Evolutionary conservation across 495 filamentous ascomycete genomes (phyloP), one percentile per base, ranked within the genome.

Genomic region (Letharia lupina): DNA sequence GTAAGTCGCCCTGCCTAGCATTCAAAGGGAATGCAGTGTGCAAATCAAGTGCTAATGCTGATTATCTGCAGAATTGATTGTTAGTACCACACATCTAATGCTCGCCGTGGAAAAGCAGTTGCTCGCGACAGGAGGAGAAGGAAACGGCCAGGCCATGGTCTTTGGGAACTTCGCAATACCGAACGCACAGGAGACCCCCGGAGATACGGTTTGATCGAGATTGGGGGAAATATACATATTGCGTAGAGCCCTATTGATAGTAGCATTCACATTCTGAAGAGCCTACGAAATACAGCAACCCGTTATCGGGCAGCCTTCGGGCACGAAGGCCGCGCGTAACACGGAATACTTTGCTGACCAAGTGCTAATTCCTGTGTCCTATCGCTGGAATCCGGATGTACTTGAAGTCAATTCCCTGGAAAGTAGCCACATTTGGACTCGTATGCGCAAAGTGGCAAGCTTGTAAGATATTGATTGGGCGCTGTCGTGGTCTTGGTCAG

Each of bases 121-220:
- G 62, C 76, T 77, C 50, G 79, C 86, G 70, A 76, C 79, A 50
- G 72, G 71, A 50, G 72, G 71, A 60, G 71, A 73, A 15, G 73
- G 78, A 58, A 79, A 82, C 76, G 80, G 80, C 72, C 85, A 84
- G 70, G 85, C 85, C 52, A 76, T 89, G 70, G 74, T 85, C 56
- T 83, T 86, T 74, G 81, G 81, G 62, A 79, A 77, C 39, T 69
- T 81, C 71, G 78, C 67, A 50, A 67, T 61, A 45, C 48, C 44
- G 28, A 69, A 52, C n/a, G 41, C 56, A 16, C 47, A 65, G 31
- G 33, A 37, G 16, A 50, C 4, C 23, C 37, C 37, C 15, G 59
- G 5, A 28, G 45, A 56, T 18, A 20, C 58, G 8, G 37, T 23
- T n/a, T 28, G 18, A 48, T 52, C 13, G 40, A 12, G 28, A 48